Conservation (phyloP, 768 basidiomycete genomes). For the Suillus spraguei region DNA sequence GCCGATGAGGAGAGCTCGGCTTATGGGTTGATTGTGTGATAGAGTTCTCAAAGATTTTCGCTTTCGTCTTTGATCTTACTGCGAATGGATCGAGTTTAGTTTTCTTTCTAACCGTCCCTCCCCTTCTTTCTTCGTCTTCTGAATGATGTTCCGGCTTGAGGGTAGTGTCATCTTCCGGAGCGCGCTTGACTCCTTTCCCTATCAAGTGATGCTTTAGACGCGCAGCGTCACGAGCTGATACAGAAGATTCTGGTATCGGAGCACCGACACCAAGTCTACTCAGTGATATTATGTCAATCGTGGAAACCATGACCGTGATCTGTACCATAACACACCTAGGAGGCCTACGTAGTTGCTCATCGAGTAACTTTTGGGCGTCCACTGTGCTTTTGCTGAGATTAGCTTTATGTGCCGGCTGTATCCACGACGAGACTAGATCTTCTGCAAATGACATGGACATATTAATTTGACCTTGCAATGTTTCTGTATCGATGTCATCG, state of each 20-base stretch:
- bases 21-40: background rate
- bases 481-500: constrained; percentile 64
- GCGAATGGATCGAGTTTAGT: constrained; percentile 59
- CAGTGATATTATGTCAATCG: constrained; percentile 15
- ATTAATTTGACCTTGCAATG: constrained; percentile 82
- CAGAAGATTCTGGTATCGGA: constrained; percentile 50
- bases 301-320: background rate
- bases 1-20: background rate
- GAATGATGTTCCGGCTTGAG: constrained; percentile 27
- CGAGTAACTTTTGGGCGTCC: constrained; percentile 56
- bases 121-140: constrained; percentile 59
- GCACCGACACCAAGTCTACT: constrained; percentile 78
- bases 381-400: constrained; percentile 31
- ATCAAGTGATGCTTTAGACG: constrained; percentile 63
- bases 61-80: constrained; percentile 48
- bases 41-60: constrained; percentile 23
- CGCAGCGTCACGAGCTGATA: constrained; percentile 53
- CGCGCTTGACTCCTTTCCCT: constrained; percentile 51
- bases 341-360: constrained; percentile 69
- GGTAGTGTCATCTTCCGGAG: constrained; percentile 39
- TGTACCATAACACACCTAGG: constrained; percentile 53
- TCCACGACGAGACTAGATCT: constrained; percentile 76
- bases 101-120: constrained; percentile 61
- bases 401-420: constrained; percentile 54
- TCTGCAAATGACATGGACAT: constrained; percentile 78